Evolutionary conservation across 2,329 filamentous ascomycete genomes (phyloP).

Genomic region (Fusarium kyushuense): DNA sequence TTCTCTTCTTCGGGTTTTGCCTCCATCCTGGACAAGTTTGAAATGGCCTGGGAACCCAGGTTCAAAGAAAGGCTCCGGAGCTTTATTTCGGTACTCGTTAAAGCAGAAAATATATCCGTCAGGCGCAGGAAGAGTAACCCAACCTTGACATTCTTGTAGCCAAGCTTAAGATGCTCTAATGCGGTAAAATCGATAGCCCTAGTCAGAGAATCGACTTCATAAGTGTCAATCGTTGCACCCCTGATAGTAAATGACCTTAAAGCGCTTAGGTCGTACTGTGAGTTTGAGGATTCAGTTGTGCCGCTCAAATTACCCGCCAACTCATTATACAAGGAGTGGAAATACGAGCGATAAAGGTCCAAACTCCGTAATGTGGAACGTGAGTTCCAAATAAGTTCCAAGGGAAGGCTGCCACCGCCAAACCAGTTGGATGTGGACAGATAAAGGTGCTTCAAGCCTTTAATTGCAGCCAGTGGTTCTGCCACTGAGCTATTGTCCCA

Average conservation of each 20-base stretch:
- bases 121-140: conserved; percentile 12
- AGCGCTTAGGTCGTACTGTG: neutral
- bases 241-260: conserved; percentile 28
- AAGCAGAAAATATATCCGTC: neutral
- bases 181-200: conserved; percentile 25
- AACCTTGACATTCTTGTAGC: neutral
- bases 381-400: conserved; percentile 30
- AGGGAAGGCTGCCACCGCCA: neutral
- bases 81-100: neutral
- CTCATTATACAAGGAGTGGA: neutral
- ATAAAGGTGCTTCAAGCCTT: neutral
- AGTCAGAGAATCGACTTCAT: neutral
- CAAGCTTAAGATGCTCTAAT: conserved; percentile 15
- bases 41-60: neutral
- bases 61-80: conserved; percentile 12
- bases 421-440: rapidly evolving
- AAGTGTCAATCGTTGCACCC: neutral
- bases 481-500: neutral
- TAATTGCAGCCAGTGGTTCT: conserved; percentile 5
- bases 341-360: neutral
- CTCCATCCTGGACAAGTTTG: rapidly evolving
- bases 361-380: conserved; percentile 30
- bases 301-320: rapidly evolving
- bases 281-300: neutral
- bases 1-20: neutral